phyloP scores from a whole-genome alignment of 345 rosid genomes.

The Eucalyptus dawsonii region DNA sequence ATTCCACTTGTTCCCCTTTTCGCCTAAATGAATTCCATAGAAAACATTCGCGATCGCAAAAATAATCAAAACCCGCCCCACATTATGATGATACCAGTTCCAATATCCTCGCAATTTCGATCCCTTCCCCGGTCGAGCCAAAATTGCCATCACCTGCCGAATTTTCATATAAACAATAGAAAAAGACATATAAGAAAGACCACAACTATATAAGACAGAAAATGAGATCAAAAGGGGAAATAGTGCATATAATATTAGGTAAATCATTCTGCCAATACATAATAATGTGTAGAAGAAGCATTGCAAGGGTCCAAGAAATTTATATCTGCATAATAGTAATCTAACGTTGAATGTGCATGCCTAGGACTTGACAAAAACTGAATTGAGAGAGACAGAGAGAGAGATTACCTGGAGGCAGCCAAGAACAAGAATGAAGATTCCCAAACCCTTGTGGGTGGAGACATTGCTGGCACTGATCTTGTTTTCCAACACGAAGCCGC shows the following conservation, averaged over 20 bases:
- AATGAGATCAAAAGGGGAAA: neutral
- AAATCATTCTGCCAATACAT: neutral
- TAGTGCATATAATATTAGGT: neutral
- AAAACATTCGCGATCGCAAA: constrained; percentile 61
- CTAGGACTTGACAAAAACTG: neutral
- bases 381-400: neutral
- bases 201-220: neutral
- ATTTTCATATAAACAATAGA: neutral
- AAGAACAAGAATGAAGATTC: constrained; percentile 59
- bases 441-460: constrained; percentile 52
- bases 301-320: neutral
- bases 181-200: neutral
- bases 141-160: constrained; percentile 39
- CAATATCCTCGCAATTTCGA: constrained; percentile 55
- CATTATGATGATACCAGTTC: constrained; percentile 71
- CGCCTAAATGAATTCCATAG: constrained; percentile 72
- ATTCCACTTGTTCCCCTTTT: constrained; percentile 41
- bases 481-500: constrained; percentile 48
- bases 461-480: constrained; percentile 17
- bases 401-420: constrained; percentile 66
- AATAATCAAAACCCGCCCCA: constrained; percentile 46
- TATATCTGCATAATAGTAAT: neutral
- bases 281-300: neutral
- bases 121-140: constrained; percentile 48
- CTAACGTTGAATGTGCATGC: neutral